Evolutionary conservation across 2,329 filamentous ascomycete genomes (phyloP), one percentile per base, ranked within the genome.

Genomic region (Neofusicoccum parvum): DNA sequence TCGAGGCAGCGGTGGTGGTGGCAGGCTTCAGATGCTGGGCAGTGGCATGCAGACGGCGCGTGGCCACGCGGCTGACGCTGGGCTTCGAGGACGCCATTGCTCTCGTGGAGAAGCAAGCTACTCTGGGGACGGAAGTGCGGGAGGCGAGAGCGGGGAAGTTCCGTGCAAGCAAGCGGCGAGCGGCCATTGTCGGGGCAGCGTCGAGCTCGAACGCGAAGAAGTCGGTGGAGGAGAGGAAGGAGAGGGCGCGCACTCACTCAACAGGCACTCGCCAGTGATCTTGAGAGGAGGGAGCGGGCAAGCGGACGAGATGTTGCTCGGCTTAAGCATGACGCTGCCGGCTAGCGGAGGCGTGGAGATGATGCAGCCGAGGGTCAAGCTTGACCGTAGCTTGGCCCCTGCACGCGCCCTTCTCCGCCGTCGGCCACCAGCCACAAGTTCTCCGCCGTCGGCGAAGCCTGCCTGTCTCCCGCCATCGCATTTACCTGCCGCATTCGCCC

Each of bases 41-140:
- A 5, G 86, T 87, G 60, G 83, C 83, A 74, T 88, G 85, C 46
- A 88, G 75, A 68, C 80, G 77, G 66, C 81, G 73, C 27, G 78
- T 73, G 45, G 80, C 80, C 23, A 76, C 39, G 54, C 54, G 39
- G 15, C 27, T 15, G 27, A 23, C 56, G 27, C 6, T 9, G n/a
- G 70, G 39, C 41, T 50, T 73, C 59, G 71, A 70, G 45, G 75
- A 73, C 10, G 71, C 71, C 67, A 79, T 76, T 76, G 80, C 80
- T 75, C 73, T 78, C 68, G 74, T 65, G 66, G 72, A 72, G 65
- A 78, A 69, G 43, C 75, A 72, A 65, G 78, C 70, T 66, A 73
- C 68, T 66, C 78, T 74, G 63, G 75, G 71, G 58, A 68, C 67
- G 51, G 75, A 68, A 17, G 79, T 70, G 67, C 77, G 78, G 48